Evolutionary conservation across 2,329 filamentous ascomycete species (phyloP).

Genomic region (Aspergillus bombycis): DNA sequence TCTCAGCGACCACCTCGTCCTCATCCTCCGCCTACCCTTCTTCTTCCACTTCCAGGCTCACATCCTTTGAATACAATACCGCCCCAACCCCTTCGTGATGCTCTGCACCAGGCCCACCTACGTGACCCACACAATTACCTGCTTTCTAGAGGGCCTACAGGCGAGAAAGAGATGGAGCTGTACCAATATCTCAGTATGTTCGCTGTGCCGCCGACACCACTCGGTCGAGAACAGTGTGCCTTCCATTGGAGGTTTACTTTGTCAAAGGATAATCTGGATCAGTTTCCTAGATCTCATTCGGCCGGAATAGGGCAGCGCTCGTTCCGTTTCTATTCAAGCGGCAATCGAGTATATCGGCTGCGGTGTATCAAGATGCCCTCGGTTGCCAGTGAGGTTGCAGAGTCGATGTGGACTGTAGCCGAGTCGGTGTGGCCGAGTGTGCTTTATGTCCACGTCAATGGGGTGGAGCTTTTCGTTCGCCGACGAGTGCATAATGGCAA

Average conservation of each 20-base stretch:
- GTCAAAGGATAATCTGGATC: conserved; percentile 29
- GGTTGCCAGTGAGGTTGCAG: conserved; percentile 35
- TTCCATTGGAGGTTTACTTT: conserved; percentile 44
- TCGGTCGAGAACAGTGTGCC: conserved; percentile 29
- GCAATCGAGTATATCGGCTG: conserved; percentile 67
- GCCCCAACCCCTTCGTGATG: conserved; percentile 50
- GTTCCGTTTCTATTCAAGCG: conserved; percentile 47
- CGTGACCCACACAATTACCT: conserved; percentile 54
- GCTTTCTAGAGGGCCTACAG: conserved; percentile 22
- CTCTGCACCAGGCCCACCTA: conserved; percentile 63
- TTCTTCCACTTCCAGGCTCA: conserved; percentile 42
- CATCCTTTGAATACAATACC: conserved; percentile 41
- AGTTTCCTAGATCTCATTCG: conserved; percentile 32
- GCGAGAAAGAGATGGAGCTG: conserved; percentile 30
- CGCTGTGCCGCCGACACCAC: conserved; percentile 31
- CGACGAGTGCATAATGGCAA: conserved; percentile 74
- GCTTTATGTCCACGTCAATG: conserved; percentile 72
- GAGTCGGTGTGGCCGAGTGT: conserved; percentile 72
- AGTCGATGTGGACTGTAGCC: conserved; percentile 64
- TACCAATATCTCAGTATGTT: conserved; percentile 42
- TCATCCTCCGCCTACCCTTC: not conserved
- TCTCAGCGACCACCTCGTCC: not conserved
- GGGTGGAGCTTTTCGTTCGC: conserved; percentile 58
- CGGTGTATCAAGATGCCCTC: conserved; percentile 61
- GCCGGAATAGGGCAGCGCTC: conserved; percentile 26